Evolutionary conservation across 352 stramenopile genomes (phyloP).

Genomic region (Hyaloperonospora arabidopsidis): DNA sequence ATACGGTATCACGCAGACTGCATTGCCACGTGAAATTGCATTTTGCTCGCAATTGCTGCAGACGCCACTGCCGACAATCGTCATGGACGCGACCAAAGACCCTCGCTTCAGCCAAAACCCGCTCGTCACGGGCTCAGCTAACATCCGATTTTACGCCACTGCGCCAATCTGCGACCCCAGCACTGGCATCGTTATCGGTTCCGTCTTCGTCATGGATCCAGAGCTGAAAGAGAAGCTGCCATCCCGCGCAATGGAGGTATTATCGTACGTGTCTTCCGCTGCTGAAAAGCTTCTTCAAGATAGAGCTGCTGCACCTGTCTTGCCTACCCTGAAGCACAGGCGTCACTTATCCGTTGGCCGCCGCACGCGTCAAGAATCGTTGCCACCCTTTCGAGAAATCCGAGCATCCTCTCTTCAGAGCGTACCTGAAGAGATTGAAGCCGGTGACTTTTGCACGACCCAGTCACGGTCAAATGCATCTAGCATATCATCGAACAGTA

Average conservation of each 20-base stretch:
- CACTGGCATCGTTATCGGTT: constrained; percentile 54
- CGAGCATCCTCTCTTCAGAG: constrained; percentile 36
- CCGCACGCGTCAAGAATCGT: constrained; percentile 17
- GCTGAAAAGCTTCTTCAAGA: constrained; percentile 46
- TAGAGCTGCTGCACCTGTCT: constrained; percentile 6
- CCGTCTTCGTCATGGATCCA: constrained; percentile 78
- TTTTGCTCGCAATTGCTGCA: constrained; percentile 58
- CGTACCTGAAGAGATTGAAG: constrained; percentile 43
- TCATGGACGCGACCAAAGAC: constrained; percentile 82
- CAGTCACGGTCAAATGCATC: constrained; percentile 20
- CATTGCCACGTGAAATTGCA: constrained; percentile 51
- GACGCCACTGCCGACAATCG: constrained; percentile 43
- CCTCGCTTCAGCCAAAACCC: constrained; percentile 77
- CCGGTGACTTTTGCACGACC: constrained; percentile 23
- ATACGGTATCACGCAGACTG: constrained; percentile 54
- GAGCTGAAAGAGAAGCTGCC: constrained; percentile 44
- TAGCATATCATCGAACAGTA: constrained; percentile 19
- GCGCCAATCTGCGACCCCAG: constrained; percentile 57
- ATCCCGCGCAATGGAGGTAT: constrained; percentile 47
- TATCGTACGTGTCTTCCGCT: constrained; percentile 52
- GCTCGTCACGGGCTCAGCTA: constrained; percentile 78
- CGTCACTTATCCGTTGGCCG: constrained; percentile 16
- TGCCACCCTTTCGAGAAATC: constrained; percentile 18
- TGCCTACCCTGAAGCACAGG: constrained; percentile 21
- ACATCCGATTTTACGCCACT: constrained; percentile 91